Evolutionary conservation across 73 alveolate species (phyloP).

Genomic region (Halteria grandinella): DNA sequence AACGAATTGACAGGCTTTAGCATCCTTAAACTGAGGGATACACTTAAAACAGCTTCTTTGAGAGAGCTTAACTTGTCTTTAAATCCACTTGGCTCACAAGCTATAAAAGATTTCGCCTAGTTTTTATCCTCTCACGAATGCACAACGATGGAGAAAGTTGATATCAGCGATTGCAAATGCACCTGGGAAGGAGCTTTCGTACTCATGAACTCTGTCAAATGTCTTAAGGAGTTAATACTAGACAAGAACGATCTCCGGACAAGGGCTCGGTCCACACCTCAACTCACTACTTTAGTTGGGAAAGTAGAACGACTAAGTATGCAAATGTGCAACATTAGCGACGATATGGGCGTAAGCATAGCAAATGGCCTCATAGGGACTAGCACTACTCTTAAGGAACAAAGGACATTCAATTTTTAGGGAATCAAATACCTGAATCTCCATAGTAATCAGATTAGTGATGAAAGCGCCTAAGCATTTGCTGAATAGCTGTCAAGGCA

Average conservation of each 20-base stretch:
- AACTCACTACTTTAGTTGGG: conserved; percentile 5
- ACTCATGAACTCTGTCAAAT: conserved; percentile 43
- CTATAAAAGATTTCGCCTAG: conserved; percentile 43
- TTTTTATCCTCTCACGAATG: conserved; percentile 9
- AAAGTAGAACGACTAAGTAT: conserved; percentile 17
- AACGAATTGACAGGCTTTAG: conserved; percentile 56
- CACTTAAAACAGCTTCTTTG: conserved; percentile 32
- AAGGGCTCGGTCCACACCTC: background rate
- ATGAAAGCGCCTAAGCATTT: conserved; percentile 52
- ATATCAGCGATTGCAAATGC: conserved; percentile 45
- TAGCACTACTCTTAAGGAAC: too few species aligned
- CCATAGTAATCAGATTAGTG: conserved; percentile 41
- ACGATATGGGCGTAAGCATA: conserved; percentile 44
- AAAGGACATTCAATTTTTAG: too few species aligned
- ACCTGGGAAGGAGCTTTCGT: conserved; percentile 32
- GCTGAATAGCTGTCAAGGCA: conserved; percentile 33
- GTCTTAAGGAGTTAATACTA: conserved; percentile 11
- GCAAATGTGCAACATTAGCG: conserved; percentile 44
- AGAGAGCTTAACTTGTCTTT: conserved; percentile 54
- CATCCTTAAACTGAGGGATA: conserved; percentile 45
- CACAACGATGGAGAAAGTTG: conserved; percentile 40
- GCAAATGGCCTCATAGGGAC: conserved; percentile 56
- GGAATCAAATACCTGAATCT: conserved; percentile 4
- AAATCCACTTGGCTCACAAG: conserved; percentile 64
- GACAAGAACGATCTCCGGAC: conserved; percentile 56